Evolutionary conservation across 176 grass and related monocot genomes (phyloP).

Genomic region (Saccharum spontaneum): DNA sequence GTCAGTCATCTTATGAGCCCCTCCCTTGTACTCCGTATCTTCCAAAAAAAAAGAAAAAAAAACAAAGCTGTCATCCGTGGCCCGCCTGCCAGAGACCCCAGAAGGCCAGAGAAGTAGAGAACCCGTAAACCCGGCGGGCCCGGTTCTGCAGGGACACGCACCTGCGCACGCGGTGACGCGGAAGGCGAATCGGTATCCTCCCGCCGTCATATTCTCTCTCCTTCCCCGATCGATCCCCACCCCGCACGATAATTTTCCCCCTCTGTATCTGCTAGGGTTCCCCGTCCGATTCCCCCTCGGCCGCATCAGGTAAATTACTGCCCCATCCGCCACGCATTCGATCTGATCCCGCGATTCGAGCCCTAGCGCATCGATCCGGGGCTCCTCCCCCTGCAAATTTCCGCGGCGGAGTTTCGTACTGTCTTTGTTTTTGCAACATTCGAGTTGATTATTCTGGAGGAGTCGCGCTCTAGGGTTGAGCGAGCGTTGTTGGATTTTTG

Average conservation of each 20-base stretch:
- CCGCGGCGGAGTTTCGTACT: neutral
- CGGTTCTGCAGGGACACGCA: neutral
- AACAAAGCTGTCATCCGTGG: too few relatives aligned
- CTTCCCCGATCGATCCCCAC: neutral
- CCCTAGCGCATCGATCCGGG: neutral
- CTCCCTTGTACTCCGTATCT: too few relatives aligned
- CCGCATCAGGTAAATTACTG: constrained; percentile 30
- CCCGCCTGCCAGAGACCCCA: neutral
- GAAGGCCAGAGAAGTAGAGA: too few relatives aligned
- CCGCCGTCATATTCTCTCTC: neutral
- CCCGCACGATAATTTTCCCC: neutral
- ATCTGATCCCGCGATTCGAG: constrained; percentile 11
- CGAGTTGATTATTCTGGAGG: neutral
- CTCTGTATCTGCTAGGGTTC: constrained; percentile 19
- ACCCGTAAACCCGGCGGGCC: neutral
- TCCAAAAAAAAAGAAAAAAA: too few relatives aligned
- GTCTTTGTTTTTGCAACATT: neutral
- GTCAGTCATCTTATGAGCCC: too few relatives aligned
- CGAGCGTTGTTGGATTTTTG: neutral
- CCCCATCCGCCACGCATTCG: neutral
- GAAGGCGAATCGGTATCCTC: constrained; percentile 1
- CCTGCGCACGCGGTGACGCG: neutral
- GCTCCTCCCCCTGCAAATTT: neutral
- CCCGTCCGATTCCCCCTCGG: neutral
- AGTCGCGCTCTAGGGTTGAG: neutral